Conservation (phyloP, 352 stramenopile species). For the Phytopythium delawarense region DNA sequence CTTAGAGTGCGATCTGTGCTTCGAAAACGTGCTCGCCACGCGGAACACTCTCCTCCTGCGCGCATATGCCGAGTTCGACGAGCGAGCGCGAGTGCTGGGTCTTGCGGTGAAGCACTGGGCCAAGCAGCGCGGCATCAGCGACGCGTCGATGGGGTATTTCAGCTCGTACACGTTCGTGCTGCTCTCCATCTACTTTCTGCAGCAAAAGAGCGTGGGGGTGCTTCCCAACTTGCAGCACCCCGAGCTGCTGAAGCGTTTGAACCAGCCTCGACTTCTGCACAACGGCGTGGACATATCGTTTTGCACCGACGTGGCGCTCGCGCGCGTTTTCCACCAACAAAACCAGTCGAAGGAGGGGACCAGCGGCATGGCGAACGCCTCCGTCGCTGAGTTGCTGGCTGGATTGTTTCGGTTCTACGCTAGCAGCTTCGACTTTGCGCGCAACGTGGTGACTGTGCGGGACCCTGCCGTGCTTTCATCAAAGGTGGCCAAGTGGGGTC, state of each 20-base stretch:
- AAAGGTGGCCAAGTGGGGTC: constrained; percentile 45
- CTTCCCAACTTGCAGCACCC: constrained; percentile 94
- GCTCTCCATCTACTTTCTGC: constrained; percentile 96
- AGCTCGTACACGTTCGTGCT: constrained; percentile 99
- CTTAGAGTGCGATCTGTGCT: constrained; percentile 80
- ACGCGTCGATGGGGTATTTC: constrained; percentile 93
- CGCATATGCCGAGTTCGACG: constrained; percentile 71
- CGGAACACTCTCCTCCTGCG: constrained; percentile 81
- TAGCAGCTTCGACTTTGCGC: constrained; percentile 95
- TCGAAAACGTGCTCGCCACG: constrained; percentile 77
- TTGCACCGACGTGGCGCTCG: constrained; percentile 37
- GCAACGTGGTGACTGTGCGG: constrained; percentile 92
- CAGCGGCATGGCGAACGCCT: constrained; percentile 3
- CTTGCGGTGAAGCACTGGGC: constrained; percentile 98
- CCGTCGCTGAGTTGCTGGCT: constrained; percentile 82
- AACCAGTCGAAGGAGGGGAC: background rate
- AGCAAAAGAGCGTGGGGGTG: constrained; percentile 63
- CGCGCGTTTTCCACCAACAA: constrained; percentile 35
- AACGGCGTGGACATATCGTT: constrained; percentile 76
- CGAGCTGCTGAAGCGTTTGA: constrained; percentile 33
- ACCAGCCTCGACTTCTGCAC: constrained; percentile 27
- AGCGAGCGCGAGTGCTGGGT: constrained; percentile 83
- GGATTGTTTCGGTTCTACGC: constrained; percentile 97
- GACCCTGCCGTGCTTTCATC: constrained; percentile 24
- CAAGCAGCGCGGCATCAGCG: constrained; percentile 95